Evolutionary conservation across 139 green algal species (phyloP), one percentile per base, ranked within the genome.

Genomic region (Chlamydomonas eustigma): DNA sequence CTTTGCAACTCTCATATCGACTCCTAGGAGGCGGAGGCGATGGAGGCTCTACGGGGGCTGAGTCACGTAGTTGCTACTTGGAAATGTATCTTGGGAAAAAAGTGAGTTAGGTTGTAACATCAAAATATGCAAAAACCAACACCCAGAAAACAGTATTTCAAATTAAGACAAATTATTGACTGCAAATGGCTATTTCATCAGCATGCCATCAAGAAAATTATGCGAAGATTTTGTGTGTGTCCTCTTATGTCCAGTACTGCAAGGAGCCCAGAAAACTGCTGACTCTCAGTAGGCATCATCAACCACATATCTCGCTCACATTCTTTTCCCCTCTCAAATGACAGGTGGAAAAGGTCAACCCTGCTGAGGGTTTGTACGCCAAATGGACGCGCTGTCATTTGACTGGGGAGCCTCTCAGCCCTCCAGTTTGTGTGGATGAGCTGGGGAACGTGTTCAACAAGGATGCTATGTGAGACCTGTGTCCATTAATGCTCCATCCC

Each of bases 21-120:
- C 71, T 94, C 63, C 77, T 44, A 1, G 92, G 92, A 44, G 91
- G 89, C 18, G 92, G 92, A 65, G 93, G 92, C 36, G 93, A 97
- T 86, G 93, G 93, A 22, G 93, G 93, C 32, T 92, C 91, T 2
- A 97, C 93, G 0, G 92, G 93, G 0, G 92, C 93, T 24, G 93
- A 97, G 84, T 93, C 86, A 2, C 80, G 93, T 2, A 88, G 82
- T 18, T 89, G 84, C 65, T 97, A 94, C 77, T 78, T 97, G 64
- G 91, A 96, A 81, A 97, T 97, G 93, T 97, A 97, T 72, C 63
- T 80, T 35, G 76, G 76, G 0, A 91, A 90, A 64, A 95, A 94
- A 58, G 71, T 58, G 44, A 58, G 44, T 12, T 12, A 58, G 12
- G 44, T 18, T 58, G 44, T 58, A n/a, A 80, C 25, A 86, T 89